Evolutionary conservation across 805 yeast genomes (phyloP), one percentile per base, ranked within the genome.

Genomic region (Schwanniomyces sp.): DNA sequence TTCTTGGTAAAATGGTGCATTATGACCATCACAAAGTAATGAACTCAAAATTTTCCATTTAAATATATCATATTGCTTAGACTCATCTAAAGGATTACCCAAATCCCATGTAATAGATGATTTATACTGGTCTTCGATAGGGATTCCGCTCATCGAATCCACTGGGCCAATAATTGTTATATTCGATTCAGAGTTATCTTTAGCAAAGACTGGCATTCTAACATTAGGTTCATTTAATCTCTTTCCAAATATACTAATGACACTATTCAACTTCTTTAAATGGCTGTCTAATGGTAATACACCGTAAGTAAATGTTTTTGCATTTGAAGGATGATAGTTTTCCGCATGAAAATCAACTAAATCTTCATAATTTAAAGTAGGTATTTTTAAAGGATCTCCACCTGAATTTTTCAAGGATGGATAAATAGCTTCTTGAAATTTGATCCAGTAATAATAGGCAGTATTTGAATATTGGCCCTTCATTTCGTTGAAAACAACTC

Each of bases 401-500:
- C 97, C 99, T 2, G 96, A 86, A 67, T 90, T 90, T 61, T 90
- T 79, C 57, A 94, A 72, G 7, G 91, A 80, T 1, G 96, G 94
- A 58, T 90, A 94, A 10, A 94, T 78, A 7, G 88, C 70, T 66
- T 89, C 88, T 60, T 88, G 90, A 72, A 85, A 92, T 52, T 84
- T 81, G 59, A 85, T 88, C 81, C 91, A 92, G 63, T 78, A 91
- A 52, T 85, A 79, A 65, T 94, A 94, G 2, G 91, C 81, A 0
- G 96, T 81, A 64, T 90, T 92, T 0, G 96, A 87, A 61, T 89
- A 81, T 67, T 92, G 97, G 7, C 99, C 99, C 67, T 94, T 94
- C 99, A 94, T 94, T 69, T 94, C 99, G 63, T 94, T 94, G 64
- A 88, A 94, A 2, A 94, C 99, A 29, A 94, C 99, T 40, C 99